Evolutionary conservation across 2,329 filamentous ascomycete genomes (phyloP), one percentile per base, ranked within the genome.

Genomic region (Basipetospora chlamydospora): DNA sequence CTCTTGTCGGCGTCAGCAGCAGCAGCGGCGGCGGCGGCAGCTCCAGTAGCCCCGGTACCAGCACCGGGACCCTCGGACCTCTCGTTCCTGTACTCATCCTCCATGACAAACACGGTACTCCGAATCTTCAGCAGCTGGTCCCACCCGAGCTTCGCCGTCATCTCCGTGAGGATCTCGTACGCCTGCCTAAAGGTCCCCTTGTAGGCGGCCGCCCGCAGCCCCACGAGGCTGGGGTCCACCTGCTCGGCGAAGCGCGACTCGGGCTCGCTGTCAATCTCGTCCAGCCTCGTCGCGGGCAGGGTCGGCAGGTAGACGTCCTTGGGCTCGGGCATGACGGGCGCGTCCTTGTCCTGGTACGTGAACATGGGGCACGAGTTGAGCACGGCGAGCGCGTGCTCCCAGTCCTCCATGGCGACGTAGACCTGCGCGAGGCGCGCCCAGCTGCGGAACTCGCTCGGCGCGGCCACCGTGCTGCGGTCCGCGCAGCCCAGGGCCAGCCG

Each of bases 351-450:
- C 58, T 96, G 90, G 57, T 98, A 96, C 6, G 90, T 98, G 57
- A 98, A 98, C 90, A 98, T 98, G 7, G 90, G 90, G 56, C 90
- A 98, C 13, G 90, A 98, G 60, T 98, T 98, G 36, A 98, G 69
- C 4, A 90, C 96, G 5, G 93, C 77, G 17, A 98, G 70, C 1
- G 90, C 90, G 46, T 96, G 76, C 52, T 96, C 90, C 86, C 90
- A 98, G 52, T 93, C 84, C 54, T 98, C 90, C 59, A 93, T 74
- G 34, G 80, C 74, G 38, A 96, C 83, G 48, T 98, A 98, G 22
- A 96, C 81, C 53, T 96, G 85, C 3, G 87, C 87, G 43, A 98
- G 60, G 39, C 87, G 72, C 39, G 90, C 88, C 90, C 90, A 98
- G 1, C 90, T 96, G 37, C 84, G 83, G 51, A 98, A 98, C 55